Evolutionary conservation across 352 stramenopile genomes (phyloP), one percentile per base, ranked within the genome.

Genomic region (Phytophthora foliorum): DNA sequence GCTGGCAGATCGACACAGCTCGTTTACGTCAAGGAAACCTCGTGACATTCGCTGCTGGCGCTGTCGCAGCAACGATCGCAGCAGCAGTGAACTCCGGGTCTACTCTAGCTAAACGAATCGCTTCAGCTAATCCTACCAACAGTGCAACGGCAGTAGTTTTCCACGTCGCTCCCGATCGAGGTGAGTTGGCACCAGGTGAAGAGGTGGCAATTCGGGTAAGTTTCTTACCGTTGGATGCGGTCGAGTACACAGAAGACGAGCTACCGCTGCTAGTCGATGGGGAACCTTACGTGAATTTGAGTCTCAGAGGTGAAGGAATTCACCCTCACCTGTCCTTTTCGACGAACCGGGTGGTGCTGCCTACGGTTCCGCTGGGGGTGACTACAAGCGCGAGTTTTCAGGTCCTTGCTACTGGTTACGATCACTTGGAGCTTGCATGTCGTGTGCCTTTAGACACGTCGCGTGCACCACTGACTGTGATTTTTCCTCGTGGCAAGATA

Each of bases 261-360:
- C 63, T 94, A 1, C 89, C 89, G 0, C 46, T 98, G 0, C 74
- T 91, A 4, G 67, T 98, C 0, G 77, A 90, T 38, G 80, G 86
- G 7, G 65, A 79, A 34, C 82, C 81, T 14, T 98, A 98, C 59
- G 75, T 98, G n/a, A 84, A 89, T 38, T 38, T 98, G 27, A 80
- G 80, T 19, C 60, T 97, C 5, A 53, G 82, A 21, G 96, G 95
- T 4, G 79, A 86, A 49, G 96, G 94, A 17, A 95, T 98, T 13
- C 92, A 97, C 48, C 96, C 96, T 1, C 89, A 97, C 29, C 72
- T 99, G n/a, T 94, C 80, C 4, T 98, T 99, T 68, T 92, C 81
- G 25, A 83, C 82, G 5, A 87, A 90, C 44, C 81, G 93, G 10
- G 73, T 98, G 3, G 65, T 96, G 10, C 63, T 99, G 16, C 95